phyloP scores from a whole-genome alignment of 2,329 filamentous ascomycete species.

The Blumeria hordei region DNA sequence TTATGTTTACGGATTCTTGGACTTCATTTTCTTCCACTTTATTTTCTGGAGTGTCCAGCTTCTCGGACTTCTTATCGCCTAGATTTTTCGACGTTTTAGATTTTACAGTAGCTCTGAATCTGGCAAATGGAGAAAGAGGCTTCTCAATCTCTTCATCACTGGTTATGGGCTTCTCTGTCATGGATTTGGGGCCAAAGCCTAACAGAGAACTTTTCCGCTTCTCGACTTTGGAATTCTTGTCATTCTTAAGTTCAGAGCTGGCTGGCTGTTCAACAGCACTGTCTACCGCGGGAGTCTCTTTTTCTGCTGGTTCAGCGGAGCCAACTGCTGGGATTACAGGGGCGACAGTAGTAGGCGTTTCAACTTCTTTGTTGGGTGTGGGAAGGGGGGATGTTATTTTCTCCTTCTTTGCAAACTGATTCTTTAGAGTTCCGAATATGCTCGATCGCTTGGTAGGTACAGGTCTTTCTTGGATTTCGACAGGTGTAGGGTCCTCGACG shows the following conservation, averaged over 20 bases:
- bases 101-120: constrained; percentile 16
- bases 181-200: constrained; percentile 29
- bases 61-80: constrained; percentile 23
- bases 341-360: constrained; percentile 14
- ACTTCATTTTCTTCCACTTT: constrained; percentile 11
- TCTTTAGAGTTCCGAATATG: constrained; percentile 15
- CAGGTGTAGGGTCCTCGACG: constrained; percentile 15
- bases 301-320: constrained; percentile 12
- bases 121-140: constrained; percentile 15
- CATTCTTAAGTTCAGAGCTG: constrained; percentile 19
- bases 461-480: constrained; percentile 9
- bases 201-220: constrained; percentile 36
- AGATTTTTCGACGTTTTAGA: constrained; percentile 17
- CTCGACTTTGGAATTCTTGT: constrained; percentile 18
- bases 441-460: constrained; percentile 14
- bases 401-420: constrained; percentile 13
- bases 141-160: constrained; percentile 22
- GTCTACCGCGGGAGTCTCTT: constrained; percentile 11
- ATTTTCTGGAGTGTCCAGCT: constrained; percentile 15
- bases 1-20: constrained; percentile 4
- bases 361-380: constrained; percentile 14
- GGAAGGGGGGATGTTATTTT: constrained; percentile 8
- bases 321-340: constrained; percentile 16
- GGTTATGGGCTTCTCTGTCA: constrained; percentile 17
- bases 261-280: constrained; percentile 14